A percentile compares a stretch with the other conserved stretches of the same genome.
Conservation (phyloP, 129 eudicot species). For the Ambrosia artemisiifolia region DNA sequence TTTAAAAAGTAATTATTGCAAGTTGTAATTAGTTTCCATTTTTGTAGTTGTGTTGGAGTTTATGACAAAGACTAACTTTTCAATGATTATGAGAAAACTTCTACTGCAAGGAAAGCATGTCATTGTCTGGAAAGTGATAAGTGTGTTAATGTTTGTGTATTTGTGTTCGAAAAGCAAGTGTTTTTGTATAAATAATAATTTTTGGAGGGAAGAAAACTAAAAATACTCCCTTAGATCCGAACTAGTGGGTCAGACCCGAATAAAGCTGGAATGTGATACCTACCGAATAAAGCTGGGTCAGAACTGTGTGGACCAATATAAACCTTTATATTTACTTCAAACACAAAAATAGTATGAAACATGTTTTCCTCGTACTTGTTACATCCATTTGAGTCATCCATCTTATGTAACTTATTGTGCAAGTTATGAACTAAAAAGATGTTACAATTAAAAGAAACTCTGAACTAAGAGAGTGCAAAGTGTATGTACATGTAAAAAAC, state of each 20-base stretch:
- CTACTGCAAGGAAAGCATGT: not conserved
- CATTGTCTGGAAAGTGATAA: not conserved
- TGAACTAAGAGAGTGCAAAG: slow-evolving; percentile 12
- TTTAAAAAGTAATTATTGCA: too few relatives aligned
- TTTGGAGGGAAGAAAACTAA: slow-evolving; percentile 1
- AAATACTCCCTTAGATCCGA: slow-evolving; percentile 26
- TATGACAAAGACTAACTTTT: not conserved
- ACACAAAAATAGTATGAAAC: too few relatives aligned
- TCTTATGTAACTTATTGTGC: not conserved
- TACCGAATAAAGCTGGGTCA: too few relatives aligned
- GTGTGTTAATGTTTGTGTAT: not conserved
- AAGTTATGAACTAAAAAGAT: slow-evolving; percentile 7
- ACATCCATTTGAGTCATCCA: not conserved
- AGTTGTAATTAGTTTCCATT: not conserved
- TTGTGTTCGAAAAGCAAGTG: slow-evolving; percentile 2
- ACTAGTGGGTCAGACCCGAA: slow-evolving; percentile 18
- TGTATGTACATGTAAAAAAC: slow-evolving; percentile 18
- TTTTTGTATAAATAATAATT: not conserved
- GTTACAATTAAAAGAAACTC: not conserved
- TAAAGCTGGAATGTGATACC: slow-evolving; percentile 16
- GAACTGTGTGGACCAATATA: too few relatives aligned
- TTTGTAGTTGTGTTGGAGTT: not conserved
- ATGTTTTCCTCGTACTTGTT: not conserved
- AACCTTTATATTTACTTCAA: too few relatives aligned
- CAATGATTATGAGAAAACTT: not conserved